phyloP scores from a whole-genome alignment of 441 rosid species.

The Dalechampia spathulata region DNA sequence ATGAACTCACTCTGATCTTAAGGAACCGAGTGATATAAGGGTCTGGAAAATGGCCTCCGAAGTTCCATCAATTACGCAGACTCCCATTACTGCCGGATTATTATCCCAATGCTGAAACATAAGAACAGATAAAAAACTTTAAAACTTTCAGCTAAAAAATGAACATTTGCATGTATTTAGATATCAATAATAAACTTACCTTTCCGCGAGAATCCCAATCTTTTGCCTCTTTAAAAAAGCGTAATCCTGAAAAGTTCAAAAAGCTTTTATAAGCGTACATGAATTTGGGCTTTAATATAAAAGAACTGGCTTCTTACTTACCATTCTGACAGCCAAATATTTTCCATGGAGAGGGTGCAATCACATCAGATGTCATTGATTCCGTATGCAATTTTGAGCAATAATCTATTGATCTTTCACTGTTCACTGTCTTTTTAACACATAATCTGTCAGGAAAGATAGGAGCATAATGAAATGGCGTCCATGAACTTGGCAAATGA shows the following conservation, averaged over 20 bases:
- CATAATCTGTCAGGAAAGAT: slow-evolving; percentile 25
- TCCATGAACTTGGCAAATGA: too few species aligned
- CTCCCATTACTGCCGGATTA: slow-evolving; percentile 93
- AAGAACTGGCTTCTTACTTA: slow-evolving; percentile 31
- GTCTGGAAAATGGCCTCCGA: slow-evolving; percentile 73
- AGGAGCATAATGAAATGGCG: neutral
- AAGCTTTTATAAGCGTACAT: slow-evolving; percentile 2
- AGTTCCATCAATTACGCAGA: slow-evolving; percentile 71
- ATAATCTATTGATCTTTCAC: slow-evolving; percentile 40
- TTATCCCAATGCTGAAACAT: slow-evolving; percentile 68
- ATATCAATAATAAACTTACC: too few species aligned
- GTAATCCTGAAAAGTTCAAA: slow-evolving; percentile 46
- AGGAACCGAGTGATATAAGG: slow-evolving; percentile 75
- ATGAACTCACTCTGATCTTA: slow-evolving; percentile 70
- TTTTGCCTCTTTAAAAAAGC: slow-evolving; percentile 91
- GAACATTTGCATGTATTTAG: too few species aligned
- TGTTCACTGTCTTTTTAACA: slow-evolving; percentile 33
- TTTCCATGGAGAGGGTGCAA: slow-evolving; percentile 93
- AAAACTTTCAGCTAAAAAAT: too few species aligned
- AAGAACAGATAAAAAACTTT: neutral
- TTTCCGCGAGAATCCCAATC: slow-evolving; percentile 54
- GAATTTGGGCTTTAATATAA: too few species aligned
- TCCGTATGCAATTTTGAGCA: slow-evolving; percentile 43
- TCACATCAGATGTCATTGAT: slow-evolving; percentile 59
- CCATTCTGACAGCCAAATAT: slow-evolving; percentile 96